Percentiles rank a stretch among this genome's conserved stretches.
These are phyloP conservation scores for Nadsonia starkeyi-henricii DNA, from an alignment of 1,139 yeast species.

Conservation along the genomic window DNA sequence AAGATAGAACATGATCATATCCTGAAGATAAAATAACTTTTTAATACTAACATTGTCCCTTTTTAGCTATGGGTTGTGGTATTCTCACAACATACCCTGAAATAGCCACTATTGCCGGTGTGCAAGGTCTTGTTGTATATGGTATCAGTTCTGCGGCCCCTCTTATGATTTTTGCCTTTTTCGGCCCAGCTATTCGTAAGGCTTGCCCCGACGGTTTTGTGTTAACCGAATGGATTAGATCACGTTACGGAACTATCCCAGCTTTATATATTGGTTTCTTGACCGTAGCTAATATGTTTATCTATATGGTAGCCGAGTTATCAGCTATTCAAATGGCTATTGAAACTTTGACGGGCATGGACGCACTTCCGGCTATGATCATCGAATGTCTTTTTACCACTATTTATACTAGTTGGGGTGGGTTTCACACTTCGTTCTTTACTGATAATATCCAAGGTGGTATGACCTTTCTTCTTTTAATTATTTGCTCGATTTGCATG, in stretches of 20 bases:
- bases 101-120: slow-evolving; percentile 73
- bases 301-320: slow-evolving; percentile 80
- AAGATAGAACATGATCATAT: neutral
- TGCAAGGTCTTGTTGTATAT: slow-evolving; percentile 78
- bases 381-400: slow-evolving; percentile 82
- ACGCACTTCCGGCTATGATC: slow-evolving; percentile 70
- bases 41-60: slow-evolving; percentile 3
- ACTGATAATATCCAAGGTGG: slow-evolving; percentile 84
- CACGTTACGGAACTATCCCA: slow-evolving; percentile 59
- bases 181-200: slow-evolving; percentile 69
- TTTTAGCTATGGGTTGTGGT: slow-evolving; percentile 79
- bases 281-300: slow-evolving; percentile 72
- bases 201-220: slow-evolving; percentile 86
- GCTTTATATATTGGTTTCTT: slow-evolving; percentile 67
- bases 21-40: neutral
- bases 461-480: slow-evolving; percentile 49
- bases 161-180: slow-evolving; percentile 60
- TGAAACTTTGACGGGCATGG: slow-evolving; percentile 61
- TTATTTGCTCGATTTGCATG: slow-evolving; percentile 68
- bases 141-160: slow-evolving; percentile 76
- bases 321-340: slow-evolving; percentile 68
- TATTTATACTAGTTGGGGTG: slow-evolving; percentile 78
- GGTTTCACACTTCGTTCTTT: slow-evolving; percentile 74
- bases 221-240: slow-evolving; percentile 87
- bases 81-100: slow-evolving; percentile 73